Conservation (phyloP, 1,139 yeast species). For the Yamadazyma atlantica region DNA sequence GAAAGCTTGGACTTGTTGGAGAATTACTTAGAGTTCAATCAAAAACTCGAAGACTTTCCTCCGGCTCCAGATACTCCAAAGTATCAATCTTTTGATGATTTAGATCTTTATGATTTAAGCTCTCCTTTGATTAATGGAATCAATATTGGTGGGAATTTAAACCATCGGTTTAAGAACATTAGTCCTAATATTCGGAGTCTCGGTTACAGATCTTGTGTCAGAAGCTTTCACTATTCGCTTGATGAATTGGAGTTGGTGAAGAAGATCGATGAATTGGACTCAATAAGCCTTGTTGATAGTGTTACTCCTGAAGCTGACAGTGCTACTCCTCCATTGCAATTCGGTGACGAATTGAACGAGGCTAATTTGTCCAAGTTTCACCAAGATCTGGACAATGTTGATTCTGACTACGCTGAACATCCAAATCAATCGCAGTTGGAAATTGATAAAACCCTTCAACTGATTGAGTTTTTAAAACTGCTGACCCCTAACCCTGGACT, state of each 20-base stretch:
- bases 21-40: conserved; percentile 28
- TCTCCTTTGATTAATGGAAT: conserved; percentile 41
- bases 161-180: conserved; percentile 11
- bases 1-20: conserved; percentile 34
- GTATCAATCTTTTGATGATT: conserved; percentile 13
- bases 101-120: conserved; percentile 29
- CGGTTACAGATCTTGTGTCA: conserved; percentile 11
- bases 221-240: conserved; percentile 34
- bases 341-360: conserved; percentile 6
- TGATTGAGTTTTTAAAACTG: no score
- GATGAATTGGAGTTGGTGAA: conserved; percentile 23
- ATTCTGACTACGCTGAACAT: neutral
- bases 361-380: conserved; percentile 3
- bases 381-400: no score
- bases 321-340: conserved; percentile 1
- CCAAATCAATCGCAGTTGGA: conserved; percentile 6
- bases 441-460: conserved; percentile 7
- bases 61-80: conserved; percentile 9
- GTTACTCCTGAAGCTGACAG: neutral
- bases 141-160: conserved; percentile 32
- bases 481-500: no score
- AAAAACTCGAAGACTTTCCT: conserved; percentile 3
- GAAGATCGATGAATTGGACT: conserved; percentile 2
- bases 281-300: no score
- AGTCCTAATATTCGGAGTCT: conserved; percentile 12